These are phyloP conservation scores for Marchantia polymorpha DNA, from an alignment of 225 moss, liverwort and hornwort genomes.

Conservation along the genomic window DNA sequence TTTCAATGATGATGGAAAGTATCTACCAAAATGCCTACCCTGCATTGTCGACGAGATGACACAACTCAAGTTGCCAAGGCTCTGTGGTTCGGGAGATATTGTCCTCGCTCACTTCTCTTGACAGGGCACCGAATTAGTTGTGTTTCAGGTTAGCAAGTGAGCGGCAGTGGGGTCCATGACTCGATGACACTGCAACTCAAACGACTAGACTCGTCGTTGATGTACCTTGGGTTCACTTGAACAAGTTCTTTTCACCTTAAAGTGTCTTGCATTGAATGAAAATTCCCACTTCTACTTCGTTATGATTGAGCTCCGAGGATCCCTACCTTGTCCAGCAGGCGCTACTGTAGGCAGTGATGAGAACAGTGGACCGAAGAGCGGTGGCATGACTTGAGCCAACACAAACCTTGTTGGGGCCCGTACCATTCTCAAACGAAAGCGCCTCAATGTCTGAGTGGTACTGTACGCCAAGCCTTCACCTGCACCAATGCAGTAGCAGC, in stretches of 20 bases:
- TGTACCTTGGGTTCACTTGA: not conserved
- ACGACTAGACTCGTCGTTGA: not conserved
- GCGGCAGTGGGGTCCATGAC: not conserved
- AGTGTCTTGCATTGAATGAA: not conserved
- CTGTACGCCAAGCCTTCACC: no score
- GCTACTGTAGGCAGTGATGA: not conserved
- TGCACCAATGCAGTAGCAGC: no score
- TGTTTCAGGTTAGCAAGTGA: not conserved
- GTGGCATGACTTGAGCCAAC: not conserved
- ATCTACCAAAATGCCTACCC: not conserved
- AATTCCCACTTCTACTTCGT: not conserved
- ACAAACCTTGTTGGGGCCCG: not conserved
- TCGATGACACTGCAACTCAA: not conserved
- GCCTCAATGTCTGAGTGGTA: no score
- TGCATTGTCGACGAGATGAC: not conserved
- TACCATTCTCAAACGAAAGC: not conserved
- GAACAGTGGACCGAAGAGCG: not conserved
- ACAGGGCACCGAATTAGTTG: not conserved
- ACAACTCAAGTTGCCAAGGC: not conserved
- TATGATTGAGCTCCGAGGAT: not conserved
- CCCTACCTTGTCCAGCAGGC: not conserved
- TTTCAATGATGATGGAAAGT: not conserved
- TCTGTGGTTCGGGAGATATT: not conserved
- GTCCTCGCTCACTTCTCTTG: not conserved
- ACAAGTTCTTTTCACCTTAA: not conserved